Evolutionary conservation across 1,284 basidiomycete species (phyloP).

Genomic region (Moesziomyces sp.): DNA sequence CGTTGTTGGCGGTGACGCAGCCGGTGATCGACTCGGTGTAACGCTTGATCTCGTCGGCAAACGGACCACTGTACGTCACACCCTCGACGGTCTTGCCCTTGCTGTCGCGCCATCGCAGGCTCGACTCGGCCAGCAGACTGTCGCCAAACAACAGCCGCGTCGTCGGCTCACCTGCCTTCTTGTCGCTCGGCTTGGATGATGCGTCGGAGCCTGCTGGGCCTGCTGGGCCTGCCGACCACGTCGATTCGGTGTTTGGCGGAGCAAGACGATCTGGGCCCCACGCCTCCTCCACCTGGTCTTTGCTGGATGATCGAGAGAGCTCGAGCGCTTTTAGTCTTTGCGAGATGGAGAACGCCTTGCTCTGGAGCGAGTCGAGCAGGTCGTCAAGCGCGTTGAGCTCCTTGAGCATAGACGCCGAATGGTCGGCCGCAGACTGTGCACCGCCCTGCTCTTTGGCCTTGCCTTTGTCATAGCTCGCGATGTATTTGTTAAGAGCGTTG

Average conservation of each 20-base stretch:
- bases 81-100: constrained; percentile 15
- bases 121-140: constrained; percentile 21
- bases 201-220: constrained; percentile 1
- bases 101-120: constrained; percentile 27
- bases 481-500: constrained; percentile 12
- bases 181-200: constrained; percentile 8
- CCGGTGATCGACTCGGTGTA: constrained; percentile 39
- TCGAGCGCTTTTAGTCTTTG: constrained; percentile 29
- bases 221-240: constrained; percentile 15
- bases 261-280: constrained; percentile 48
- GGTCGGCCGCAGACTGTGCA: constrained; percentile 3
- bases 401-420: constrained; percentile 18
- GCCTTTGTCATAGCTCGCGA: constrained; percentile 21
- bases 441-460: constrained; percentile 15
- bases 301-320: neutral
- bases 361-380: constrained; percentile 29
- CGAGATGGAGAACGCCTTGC: constrained; percentile 35
- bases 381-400: constrained; percentile 33
- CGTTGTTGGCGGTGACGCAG: constrained; percentile 13
- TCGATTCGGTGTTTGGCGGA: neutral
- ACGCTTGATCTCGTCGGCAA: constrained; percentile 20
- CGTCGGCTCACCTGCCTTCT: constrained; percentile 16
- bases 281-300: constrained; percentile 4
- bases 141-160: constrained; percentile 26
- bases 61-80: constrained; percentile 22